Conservation (phyloP, 176 grass and related monocot species). For the Triticum dicoccoides region DNA sequence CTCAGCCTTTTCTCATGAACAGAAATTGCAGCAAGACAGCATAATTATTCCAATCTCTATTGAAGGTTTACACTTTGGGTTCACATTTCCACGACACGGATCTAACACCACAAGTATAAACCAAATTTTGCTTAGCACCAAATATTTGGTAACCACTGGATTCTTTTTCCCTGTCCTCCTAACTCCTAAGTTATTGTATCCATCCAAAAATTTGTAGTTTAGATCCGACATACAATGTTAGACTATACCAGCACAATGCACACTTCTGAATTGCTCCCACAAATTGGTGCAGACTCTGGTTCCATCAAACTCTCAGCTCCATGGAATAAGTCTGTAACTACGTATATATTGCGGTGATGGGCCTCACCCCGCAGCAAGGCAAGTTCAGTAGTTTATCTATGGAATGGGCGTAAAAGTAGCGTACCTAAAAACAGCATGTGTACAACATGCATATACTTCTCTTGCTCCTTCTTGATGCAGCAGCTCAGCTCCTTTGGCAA, state of each 20-base stretch:
- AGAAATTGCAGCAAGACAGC: neutral
- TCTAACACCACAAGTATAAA: neutral
- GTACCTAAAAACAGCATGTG: constrained; percentile 99
- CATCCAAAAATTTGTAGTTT: neutral
- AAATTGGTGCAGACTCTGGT: neutral
- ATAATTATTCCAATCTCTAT: neutral
- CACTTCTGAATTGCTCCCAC: neutral
- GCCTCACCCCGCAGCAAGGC: neutral
- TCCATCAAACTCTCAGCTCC: neutral
- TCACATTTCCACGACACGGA: neutral
- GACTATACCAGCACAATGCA: neutral
- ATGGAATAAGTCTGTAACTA: constrained; percentile 11
- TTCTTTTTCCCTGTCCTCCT: neutral
- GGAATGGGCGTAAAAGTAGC: neutral
- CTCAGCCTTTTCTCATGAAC: neutral
- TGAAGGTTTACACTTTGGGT: neutral
- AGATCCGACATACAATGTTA: neutral
- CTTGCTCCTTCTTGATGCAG: constrained; percentile 97
- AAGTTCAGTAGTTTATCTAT: constrained; percentile 15
- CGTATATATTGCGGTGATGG: neutral
- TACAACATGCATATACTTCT: constrained; percentile 98
- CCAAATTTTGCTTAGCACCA: neutral
- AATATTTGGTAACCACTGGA: neutral
- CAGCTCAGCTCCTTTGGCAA: constrained; percentile 91
- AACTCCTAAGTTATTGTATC: neutral